Base-by-base conservation (phyloP, 2,329 filamentous ascomycete genomes). In the Penicillium crustosum region DNA sequence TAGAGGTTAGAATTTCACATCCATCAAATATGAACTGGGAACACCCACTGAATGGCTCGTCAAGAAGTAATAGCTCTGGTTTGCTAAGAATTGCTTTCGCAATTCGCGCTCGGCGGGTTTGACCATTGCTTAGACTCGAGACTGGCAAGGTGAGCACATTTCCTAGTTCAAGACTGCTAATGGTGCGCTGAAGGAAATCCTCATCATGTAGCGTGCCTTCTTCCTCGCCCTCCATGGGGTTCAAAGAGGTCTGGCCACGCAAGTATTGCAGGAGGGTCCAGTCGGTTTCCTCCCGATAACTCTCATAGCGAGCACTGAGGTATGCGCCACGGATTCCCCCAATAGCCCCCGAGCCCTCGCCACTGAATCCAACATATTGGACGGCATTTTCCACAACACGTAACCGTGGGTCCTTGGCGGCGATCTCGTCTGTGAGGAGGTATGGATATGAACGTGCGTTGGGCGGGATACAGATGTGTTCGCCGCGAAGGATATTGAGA, bases 71-170 rank as follows among this genome's bases (percentile, higher is more conserved):
- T 12, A 96, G 82, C 73, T 95, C 89, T 0, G 94, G 94, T 52
- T 83, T 83, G 7, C 81, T 86, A 58, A 97, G 80, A 50, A 99
- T 77, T 0, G 93, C 92, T 66, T 91, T 90, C 2, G 92, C 94
- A 65, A 99, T 96, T 61, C 91, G 86, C 8, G 93, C 90, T 54
- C 94, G 81, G 62, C 93, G 82, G 7, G 90, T 93, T 75, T 99
- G 94, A 0, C 94, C 94, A 74, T 97, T 97, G 72, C 92, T 97
- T 54, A 99, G 77, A 72, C 94, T 96, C 25, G 90, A 85, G 8
- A 97, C 90, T 0, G 93, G 93, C 71, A 96, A 88, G 39, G 89
- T 83, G 1, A 95, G 78, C 45, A 97, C 79, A 9, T 82, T 78
- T 0, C 82, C 78, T 15, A 99, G 78, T 49, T 84, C 83, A 55